phyloP scores from a whole-genome alignment of 78 protist genomes.

The Blattamonas nauphoetae region DNA sequence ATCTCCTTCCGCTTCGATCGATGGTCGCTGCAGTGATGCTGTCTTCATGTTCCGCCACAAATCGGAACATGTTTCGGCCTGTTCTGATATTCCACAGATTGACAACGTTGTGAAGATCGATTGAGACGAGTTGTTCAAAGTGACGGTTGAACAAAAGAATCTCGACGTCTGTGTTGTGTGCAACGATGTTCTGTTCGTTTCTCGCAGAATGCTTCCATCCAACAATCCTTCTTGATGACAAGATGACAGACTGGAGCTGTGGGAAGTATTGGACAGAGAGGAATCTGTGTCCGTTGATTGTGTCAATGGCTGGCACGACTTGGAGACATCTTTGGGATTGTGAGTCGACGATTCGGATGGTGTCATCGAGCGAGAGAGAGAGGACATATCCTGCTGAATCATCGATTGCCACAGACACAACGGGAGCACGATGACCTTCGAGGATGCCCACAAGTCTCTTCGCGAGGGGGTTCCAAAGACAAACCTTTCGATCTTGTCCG shows the following conservation, averaged over 20 bases:
- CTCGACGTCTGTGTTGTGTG: background rate
- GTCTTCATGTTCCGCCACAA: background rate
- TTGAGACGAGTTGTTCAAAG: background rate
- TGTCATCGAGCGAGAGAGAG: background rate
- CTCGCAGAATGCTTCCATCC: background rate
- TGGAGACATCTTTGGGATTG: background rate
- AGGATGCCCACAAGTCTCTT: background rate
- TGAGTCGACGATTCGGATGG: background rate
- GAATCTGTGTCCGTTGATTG: background rate
- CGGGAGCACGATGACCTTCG: background rate
- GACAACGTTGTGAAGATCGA: background rate
- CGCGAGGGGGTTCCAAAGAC: background rate
- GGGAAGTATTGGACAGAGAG: background rate
- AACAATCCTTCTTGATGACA: background rate
- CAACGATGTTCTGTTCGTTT: background rate
- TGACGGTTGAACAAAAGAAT: background rate
- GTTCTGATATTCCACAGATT: background rate
- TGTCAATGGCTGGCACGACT: background rate
- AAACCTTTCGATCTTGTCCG: background rate
- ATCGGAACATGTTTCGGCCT: background rate
- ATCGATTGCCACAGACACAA: background rate
- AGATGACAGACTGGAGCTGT: background rate
- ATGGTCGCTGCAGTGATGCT: background rate
- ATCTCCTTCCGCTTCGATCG: background rate
- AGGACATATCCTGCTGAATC: background rate